Conservation (phyloP, 179 eudicot genomes). For the Gypsophila paniculata region DNA sequence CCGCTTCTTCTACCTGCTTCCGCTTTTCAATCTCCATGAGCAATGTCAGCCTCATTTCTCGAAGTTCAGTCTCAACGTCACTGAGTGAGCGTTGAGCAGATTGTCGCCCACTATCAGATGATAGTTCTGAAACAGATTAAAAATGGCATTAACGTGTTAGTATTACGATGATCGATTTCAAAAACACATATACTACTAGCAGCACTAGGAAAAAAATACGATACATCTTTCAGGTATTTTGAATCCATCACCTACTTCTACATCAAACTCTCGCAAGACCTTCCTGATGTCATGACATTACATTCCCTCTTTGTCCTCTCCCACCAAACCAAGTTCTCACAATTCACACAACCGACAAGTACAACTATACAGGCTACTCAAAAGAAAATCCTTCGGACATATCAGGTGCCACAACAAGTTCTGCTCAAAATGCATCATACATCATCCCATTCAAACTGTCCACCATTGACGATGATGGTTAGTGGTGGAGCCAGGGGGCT, state of each 20-base stretch:
- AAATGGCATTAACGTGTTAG: conserved; percentile 14
- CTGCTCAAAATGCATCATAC: not conserved
- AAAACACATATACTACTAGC: not conserved
- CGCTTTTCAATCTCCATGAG: conserved; percentile 85
- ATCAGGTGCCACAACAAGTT: not conserved
- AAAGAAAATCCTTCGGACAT: no score
- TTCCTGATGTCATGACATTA: not conserved
- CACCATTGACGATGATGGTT: not conserved
- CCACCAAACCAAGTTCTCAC: not conserved
- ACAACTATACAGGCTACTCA: no score
- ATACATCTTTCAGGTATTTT: not conserved
- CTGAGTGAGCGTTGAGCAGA: conserved; percentile 32
- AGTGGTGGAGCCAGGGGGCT: no score
- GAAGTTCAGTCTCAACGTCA: conserved; percentile 68
- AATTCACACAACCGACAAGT: not conserved
- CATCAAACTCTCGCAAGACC: not conserved
- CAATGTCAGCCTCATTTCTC: conserved; percentile 68
- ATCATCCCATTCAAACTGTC: not conserved
- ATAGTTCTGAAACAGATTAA: conserved; percentile 47
- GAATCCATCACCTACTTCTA: not conserved
- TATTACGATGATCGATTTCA: not conserved
- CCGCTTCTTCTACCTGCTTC: conserved; percentile 70
- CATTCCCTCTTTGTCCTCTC: not conserved
- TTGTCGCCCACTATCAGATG: conserved; percentile 60
- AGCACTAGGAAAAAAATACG: not conserved